A percentile compares a stretch with the other conserved stretches of the same genome.
Evolutionary conservation across 169 alveolate genomes (phyloP).

Genomic region (Besnoitia besnoiti): DNA sequence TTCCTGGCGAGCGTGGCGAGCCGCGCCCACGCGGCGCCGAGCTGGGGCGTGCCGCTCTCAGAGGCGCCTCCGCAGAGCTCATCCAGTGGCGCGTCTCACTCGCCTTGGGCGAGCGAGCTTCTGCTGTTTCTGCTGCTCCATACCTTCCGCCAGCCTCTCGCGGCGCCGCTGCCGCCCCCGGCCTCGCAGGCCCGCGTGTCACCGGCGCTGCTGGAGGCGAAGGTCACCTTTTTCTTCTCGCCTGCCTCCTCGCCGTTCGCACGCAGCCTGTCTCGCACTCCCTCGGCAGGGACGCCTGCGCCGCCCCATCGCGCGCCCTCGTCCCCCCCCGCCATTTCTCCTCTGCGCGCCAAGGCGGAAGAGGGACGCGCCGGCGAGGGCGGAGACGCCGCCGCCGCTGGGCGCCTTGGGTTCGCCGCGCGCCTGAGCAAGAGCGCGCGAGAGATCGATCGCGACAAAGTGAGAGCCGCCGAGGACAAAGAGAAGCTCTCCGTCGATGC

Average conservation of each 20-base stretch:
- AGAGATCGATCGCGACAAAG: too few relatives aligned
- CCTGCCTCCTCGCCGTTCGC: background rate
- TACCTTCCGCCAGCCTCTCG: background rate
- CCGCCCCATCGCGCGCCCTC: too few relatives aligned
- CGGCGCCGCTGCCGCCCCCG: background rate
- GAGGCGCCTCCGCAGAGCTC: background rate
- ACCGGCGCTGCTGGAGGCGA: background rate
- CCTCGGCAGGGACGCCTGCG: too few relatives aligned
- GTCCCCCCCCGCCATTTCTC: too few relatives aligned
- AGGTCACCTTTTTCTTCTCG: background rate
- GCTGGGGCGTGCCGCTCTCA: conserved; percentile 16
- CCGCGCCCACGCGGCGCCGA: background rate
- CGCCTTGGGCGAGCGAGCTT: background rate
- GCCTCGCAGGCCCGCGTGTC: background rate
- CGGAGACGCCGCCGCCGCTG: too few relatives aligned
- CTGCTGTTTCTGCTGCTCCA: background rate
- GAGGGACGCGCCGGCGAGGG: too few relatives aligned
- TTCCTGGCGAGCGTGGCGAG: background rate
- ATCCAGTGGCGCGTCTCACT: background rate
- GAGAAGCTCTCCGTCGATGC: too few relatives aligned
- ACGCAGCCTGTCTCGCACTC: background rate
- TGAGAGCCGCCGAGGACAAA: too few relatives aligned
- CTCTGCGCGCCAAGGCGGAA: background rate
- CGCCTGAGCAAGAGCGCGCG: too few relatives aligned
- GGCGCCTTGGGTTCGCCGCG: too few relatives aligned